phyloP scores from a whole-genome alignment of 1,284 basidiomycete genomes.

The Phlebopus sp. region DNA sequence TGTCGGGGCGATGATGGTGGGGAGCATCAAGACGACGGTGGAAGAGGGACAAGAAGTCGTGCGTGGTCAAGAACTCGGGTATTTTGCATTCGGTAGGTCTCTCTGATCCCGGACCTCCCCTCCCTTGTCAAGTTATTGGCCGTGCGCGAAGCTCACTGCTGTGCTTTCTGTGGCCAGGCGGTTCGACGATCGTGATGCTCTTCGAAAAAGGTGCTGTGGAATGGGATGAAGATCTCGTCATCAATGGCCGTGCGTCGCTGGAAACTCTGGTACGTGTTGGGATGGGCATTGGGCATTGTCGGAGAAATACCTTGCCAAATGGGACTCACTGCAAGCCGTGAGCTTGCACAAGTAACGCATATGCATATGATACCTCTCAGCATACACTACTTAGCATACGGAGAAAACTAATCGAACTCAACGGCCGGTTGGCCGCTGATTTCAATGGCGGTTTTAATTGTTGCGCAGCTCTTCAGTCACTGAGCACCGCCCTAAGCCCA shows the following conservation, averaged over 20 bases:
- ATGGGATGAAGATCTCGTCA: conserved; percentile 91
- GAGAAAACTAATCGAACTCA: neutral
- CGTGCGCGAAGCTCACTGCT: neutral
- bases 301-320: conserved; percentile 9
- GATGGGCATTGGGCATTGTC: conserved; percentile 71
- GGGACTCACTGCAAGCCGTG: conserved; percentile 10
- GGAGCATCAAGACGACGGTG: conserved; percentile 84
- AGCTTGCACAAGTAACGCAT: too few relatives aligned
- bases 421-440: too few relatives aligned
- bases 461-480: too few relatives aligned
- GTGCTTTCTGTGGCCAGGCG: conserved; percentile 47
- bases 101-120: neutral
- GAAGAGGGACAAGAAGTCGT: conserved; percentile 76
- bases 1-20: conserved; percentile 94
- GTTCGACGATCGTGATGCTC: conserved; percentile 84
- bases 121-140: too few relatives aligned
- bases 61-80: conserved; percentile 89
- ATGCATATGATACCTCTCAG: neutral
- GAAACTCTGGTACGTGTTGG: conserved; percentile 89
- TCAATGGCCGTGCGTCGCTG: conserved; percentile 78
- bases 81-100: conserved; percentile 85
- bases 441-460: too few relatives aligned
- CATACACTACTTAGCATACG: neutral
- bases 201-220: conserved; percentile 80
- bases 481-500: too few relatives aligned